Percentiles rank a stretch among this genome's conserved stretches.
These are phyloP conservation scores for Trametes versicolor DNA, from an alignment of 1,284 basidiomycete species.

Conservation along the genomic window DNA sequence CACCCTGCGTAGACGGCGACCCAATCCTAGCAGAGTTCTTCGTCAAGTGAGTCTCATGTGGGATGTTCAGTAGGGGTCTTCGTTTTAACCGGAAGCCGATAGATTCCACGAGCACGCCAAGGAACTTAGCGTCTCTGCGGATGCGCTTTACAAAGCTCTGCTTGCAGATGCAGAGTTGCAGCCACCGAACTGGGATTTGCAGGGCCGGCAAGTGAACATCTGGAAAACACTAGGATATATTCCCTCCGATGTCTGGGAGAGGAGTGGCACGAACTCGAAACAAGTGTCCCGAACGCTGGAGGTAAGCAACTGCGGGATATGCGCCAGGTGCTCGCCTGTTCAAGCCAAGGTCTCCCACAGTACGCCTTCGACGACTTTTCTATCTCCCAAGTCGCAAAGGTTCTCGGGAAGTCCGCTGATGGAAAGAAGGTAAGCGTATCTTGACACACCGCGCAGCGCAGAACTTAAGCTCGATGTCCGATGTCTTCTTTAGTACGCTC, in stretches of 20 bases:
- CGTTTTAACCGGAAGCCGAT: not conserved
- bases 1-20: slow-evolving; percentile 58
- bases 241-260: slow-evolving; percentile 59
- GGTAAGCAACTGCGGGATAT: slow-evolving; percentile 43
- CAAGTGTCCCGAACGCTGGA: slow-evolving; percentile 70
- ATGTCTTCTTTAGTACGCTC: slow-evolving; percentile 52
- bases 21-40: slow-evolving; percentile 73
- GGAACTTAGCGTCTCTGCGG: slow-evolving; percentile 55
- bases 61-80: not conserved
- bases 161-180: slow-evolving; percentile 67
- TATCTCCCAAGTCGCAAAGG: slow-evolving; percentile 68
- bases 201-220: slow-evolving; percentile 65
- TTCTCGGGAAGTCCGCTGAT: slow-evolving; percentile 58
- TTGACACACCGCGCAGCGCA: not conserved
- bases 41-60: slow-evolving; percentile 58
- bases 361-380: slow-evolving; percentile 71
- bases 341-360: slow-evolving; percentile 42
- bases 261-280: slow-evolving; percentile 66
- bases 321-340: not conserved
- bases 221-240: slow-evolving; percentile 65
- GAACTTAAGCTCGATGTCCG: not conserved
- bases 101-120: slow-evolving; percentile 60
- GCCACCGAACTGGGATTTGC: slow-evolving; percentile 69
- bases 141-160: slow-evolving; percentile 62
- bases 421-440: slow-evolving; percentile 52